Conservation (phyloP, 176 grass and related monocot genomes). For the Metroxylon sagu region DNA sequence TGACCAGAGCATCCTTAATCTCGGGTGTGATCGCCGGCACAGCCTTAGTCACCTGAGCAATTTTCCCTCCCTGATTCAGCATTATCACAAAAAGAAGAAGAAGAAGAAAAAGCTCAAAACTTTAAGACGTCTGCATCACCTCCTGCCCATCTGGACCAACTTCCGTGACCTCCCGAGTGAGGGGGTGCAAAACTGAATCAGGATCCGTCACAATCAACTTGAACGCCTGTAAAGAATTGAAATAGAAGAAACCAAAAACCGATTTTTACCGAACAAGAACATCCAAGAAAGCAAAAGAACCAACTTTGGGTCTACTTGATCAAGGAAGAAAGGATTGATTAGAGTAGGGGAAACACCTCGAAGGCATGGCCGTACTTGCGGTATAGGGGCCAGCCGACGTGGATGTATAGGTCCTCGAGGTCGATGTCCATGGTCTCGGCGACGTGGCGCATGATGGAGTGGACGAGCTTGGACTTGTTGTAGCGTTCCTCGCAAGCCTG, state of each 20-base stretch:
- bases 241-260: neutral
- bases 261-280: neutral
- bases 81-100: neutral
- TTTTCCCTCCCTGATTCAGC: no score
- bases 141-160: slow-evolving; percentile 56
- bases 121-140: slow-evolving; percentile 13
- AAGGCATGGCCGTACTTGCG: slow-evolving; percentile 86
- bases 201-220: slow-evolving; percentile 65
- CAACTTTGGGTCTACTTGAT: no score
- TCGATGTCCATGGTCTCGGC: slow-evolving; percentile 85
- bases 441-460: slow-evolving; percentile 98
- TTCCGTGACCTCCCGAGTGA: slow-evolving; percentile 50
- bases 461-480: slow-evolving; percentile 95
- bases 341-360: slow-evolving; percentile 25
- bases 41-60: slow-evolving; percentile 59
- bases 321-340: no score
- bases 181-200: slow-evolving; percentile 39
- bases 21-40: slow-evolving; percentile 60
- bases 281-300: neutral
- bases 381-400: slow-evolving; percentile 77
- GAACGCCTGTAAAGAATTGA: slow-evolving; percentile 35
- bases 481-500: slow-evolving; percentile 80
- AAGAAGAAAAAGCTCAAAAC: neutral
- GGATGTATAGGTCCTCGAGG: slow-evolving; percentile 72
- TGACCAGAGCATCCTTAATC: slow-evolving; percentile 25